Evolutionary conservation across 1,284 basidiomycete species (phyloP).

Genomic region (Microbotryum scabiosae): DNA sequence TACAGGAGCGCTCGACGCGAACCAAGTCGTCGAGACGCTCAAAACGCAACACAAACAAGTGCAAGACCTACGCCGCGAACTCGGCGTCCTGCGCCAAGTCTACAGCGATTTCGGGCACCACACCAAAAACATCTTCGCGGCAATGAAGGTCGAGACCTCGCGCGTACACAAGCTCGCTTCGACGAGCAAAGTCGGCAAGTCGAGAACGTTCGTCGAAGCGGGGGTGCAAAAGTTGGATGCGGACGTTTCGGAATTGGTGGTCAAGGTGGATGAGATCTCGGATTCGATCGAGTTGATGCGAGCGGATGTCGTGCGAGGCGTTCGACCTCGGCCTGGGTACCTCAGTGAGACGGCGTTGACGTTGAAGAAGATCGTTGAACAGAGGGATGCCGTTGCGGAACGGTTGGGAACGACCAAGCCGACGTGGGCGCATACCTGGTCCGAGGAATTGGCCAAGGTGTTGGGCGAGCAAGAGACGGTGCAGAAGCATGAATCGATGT

Average conservation of each 20-base stretch:
- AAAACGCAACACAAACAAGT: slow-evolving; percentile 90
- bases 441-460: slow-evolving; percentile 87
- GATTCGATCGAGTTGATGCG: slow-evolving; percentile 85
- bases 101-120: slow-evolving; percentile 87
- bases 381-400: slow-evolving; percentile 68
- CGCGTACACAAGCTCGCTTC: slow-evolving; percentile 77
- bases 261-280: slow-evolving; percentile 85
- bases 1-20: neutral
- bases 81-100: slow-evolving; percentile 85
- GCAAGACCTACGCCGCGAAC: slow-evolving; percentile 80
- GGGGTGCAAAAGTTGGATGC: slow-evolving; percentile 83
- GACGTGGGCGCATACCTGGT: slow-evolving; percentile 99
- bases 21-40: slow-evolving; percentile 65
- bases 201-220: slow-evolving; percentile 78
- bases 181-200: slow-evolving; percentile 66
- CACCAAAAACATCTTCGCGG: slow-evolving; percentile 72
- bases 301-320: slow-evolving; percentile 82
- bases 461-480: slow-evolving; percentile 95
- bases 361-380: slow-evolving; percentile 58
- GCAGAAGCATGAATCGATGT: slow-evolving; percentile 81
- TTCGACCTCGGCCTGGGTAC: slow-evolving; percentile 62
- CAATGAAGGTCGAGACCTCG: slow-evolving; percentile 71
- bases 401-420: slow-evolving; percentile 86
- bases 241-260: slow-evolving; percentile 80
- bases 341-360: slow-evolving; percentile 59